Conservation (phyloP, 176 grass and related monocot species). For the Dactylis glomerata region DNA sequence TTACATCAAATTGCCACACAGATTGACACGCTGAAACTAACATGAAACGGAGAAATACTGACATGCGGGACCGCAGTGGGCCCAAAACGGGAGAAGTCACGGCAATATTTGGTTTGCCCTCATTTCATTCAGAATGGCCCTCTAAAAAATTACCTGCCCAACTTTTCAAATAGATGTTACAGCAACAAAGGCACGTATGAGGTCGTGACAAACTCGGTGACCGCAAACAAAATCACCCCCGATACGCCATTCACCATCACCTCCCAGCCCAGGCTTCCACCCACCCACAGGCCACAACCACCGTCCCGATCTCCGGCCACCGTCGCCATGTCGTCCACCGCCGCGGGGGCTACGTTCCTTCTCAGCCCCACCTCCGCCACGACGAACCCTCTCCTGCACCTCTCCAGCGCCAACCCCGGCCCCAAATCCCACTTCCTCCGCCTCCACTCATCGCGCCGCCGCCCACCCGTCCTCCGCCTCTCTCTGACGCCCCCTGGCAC, state of each 20-base stretch:
- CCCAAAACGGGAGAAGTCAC: too few species aligned
- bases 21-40: too few species aligned
- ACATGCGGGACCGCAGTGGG: too few species aligned
- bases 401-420: not conserved
- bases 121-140: too few species aligned
- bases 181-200: too few species aligned
- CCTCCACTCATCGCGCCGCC: conserved; percentile 17
- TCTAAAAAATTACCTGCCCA: too few species aligned
- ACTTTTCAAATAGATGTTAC: too few species aligned
- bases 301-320: conserved; percentile 35
- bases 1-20: too few species aligned
- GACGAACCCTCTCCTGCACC: not conserved
- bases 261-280: not conserved
- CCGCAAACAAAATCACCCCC: too few species aligned
- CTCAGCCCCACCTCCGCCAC: conserved; percentile 29
- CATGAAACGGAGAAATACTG: too few species aligned
- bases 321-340: conserved; percentile 29
- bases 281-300: not conserved
- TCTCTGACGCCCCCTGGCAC: conserved; percentile 34
- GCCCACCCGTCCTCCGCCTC: conserved; percentile 25
- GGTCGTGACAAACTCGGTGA: too few species aligned
- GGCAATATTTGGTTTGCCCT: too few species aligned
- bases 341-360: conserved; percentile 9
- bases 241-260: conserved; percentile 23
- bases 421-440: conserved; percentile 24